Conservation (phyloP, 2,329 filamentous ascomycete genomes). For the Lachnellula subtilissima region DNA sequence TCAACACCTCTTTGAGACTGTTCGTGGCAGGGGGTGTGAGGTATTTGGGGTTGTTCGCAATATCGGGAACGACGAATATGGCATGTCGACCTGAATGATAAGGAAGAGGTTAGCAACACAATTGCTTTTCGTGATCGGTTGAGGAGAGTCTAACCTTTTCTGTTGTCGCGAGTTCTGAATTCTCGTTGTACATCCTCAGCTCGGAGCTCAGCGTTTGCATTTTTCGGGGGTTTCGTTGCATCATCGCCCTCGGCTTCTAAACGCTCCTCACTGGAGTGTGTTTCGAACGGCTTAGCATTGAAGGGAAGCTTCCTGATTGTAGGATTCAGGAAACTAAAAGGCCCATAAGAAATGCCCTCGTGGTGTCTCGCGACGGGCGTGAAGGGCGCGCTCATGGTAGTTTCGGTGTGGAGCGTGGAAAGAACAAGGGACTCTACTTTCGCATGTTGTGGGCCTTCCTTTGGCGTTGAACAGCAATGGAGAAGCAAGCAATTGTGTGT, state of each 20-base stretch:
- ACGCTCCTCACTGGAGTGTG: not conserved
- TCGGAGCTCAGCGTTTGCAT: constrained; percentile 15
- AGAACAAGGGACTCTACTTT: no score
- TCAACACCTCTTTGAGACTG: constrained; percentile 22
- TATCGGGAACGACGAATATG: constrained; percentile 30
- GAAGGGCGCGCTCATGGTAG: not conserved
- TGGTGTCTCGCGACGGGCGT: not conserved
- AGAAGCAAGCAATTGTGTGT: no score
- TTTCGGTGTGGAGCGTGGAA: no score
- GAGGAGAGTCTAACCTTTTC: constrained; percentile 35
- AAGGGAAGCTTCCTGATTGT: constrained; percentile 32
- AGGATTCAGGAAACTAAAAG: constrained; percentile 45
- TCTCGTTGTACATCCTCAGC: constrained; percentile 30
- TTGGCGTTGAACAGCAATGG: no score
- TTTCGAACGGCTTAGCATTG: not conserved
- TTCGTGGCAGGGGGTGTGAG: constrained; percentile 31
- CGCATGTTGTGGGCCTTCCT: no score
- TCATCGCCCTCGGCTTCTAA: not conserved
- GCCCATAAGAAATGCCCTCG: constrained; percentile 30
- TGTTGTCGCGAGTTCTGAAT: constrained; percentile 43
- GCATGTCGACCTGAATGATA: constrained; percentile 34
- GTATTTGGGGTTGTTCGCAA: constrained; percentile 17
- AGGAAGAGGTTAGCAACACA: not conserved
- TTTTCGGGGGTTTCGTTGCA: not conserved
- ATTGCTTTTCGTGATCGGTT: not conserved